Evolutionary conservation across 805 yeast genomes (phyloP).

Genomic region (Grigorovia jiainica): DNA sequence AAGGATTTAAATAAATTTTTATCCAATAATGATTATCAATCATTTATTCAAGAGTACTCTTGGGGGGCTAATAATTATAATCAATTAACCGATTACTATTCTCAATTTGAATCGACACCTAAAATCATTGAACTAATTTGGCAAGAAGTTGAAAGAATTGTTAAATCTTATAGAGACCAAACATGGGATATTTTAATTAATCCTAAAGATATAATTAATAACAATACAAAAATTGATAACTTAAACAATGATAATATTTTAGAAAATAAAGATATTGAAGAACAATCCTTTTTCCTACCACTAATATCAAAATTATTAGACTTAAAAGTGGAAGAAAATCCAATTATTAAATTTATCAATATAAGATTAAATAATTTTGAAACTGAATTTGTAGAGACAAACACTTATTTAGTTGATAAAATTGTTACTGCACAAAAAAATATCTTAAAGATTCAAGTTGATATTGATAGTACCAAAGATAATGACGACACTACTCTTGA

Average conservation of each 20-base stretch:
- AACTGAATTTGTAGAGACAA: conserved; percentile 32
- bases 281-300: conserved; percentile 30
- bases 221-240: conserved; percentile 1
- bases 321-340: conserved; percentile 54
- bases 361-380: conserved; percentile 37
- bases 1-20: conserved; percentile 35
- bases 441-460: conserved; percentile 23
- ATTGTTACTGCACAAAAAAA: conserved; percentile 33
- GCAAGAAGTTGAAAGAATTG: conserved; percentile 43
- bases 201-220: conserved; percentile 6
- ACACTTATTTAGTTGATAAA: conserved; percentile 33
- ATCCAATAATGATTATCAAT: conserved; percentile 44
- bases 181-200: conserved; percentile 41
- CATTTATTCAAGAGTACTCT: conserved; percentile 47
- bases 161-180: conserved; percentile 44
- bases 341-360: conserved; percentile 53
- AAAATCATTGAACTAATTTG: conserved; percentile 43
- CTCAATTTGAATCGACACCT: conserved; percentile 5
- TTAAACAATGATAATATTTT: background rate
- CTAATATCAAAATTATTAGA: conserved; percentile 49
- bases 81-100: conserved; percentile 8
- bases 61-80: conserved; percentile 29
- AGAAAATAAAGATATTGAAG: conserved; percentile 3
- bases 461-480: conserved; percentile 7
- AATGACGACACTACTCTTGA: conserved; percentile 8